Base-by-base conservation (phyloP, 768 basidiomycete genomes). In the Macrolepiota dolichaula region DNA sequence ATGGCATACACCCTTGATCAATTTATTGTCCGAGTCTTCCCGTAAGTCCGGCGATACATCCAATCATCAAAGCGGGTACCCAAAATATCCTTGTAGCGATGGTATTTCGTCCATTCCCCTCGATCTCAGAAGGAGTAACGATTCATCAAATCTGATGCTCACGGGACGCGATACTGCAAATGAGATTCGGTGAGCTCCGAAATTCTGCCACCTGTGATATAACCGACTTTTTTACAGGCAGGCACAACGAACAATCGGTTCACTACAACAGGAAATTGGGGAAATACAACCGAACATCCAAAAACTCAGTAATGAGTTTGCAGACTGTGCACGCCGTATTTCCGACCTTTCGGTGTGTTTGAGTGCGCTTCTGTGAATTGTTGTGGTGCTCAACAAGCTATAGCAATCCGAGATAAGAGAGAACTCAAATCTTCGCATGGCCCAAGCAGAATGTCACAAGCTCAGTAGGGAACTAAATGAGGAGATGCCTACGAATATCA, bases 391-490 rank as follows among this genome's bases (percentile, higher is more conserved):
- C 19, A 61, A 2, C 29, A 15, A 3, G 1, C 24, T 11, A 5
- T 58, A 79, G 78, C 44, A 36, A 9, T 65, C 74, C 55, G 75
- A 74, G 29, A 63, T 50, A 47, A 42, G 52, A 2, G 70, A 76
- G 24, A 68, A 76, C 50, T 52, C 66, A 1, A 49, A 62, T 2
- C 44, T 68, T 17, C 66, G 73, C 38, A 51, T 51, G 5, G 76
- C 78, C 35, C 32, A 85, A 77, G 68, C 36, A 62, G 6, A 65
- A 63, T 1, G 71, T 82, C 42, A 66, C 68, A 32, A 72, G 22
- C 68, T 89, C 17, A 82, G 87, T 63, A 74, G 80, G 37, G 87
- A 89, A 63, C 79, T 81, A 12, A 89, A 88, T 59, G 87, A 90
- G 19, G 88, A 89, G 12, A 74, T 88, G 70, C 87, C 89, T 1